Evolutionary conservation across 768 basidiomycete genomes (phyloP).

Genomic region (Lenzites betulinus): DNA sequence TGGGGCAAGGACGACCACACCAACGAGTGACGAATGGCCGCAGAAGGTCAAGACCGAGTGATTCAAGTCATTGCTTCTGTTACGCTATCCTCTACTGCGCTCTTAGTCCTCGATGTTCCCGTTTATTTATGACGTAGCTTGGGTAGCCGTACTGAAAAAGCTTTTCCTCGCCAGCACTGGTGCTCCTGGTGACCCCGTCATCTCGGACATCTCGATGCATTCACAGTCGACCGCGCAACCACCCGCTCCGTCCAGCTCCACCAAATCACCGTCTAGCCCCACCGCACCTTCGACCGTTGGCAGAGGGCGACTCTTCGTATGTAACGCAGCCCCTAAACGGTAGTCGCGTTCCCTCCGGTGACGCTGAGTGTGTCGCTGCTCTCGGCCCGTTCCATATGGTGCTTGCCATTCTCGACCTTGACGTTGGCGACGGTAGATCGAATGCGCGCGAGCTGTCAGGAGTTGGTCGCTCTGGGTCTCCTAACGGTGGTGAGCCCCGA

Average conservation of each 20-base stretch:
- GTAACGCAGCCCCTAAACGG: no score
- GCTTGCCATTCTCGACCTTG: neutral
- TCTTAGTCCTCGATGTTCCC: no score
- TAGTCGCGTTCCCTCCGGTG: neutral
- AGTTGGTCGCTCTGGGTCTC: no score
- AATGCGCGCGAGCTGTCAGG: neutral
- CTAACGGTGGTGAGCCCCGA: no score
- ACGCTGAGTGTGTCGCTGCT: neutral
- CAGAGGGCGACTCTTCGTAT: slow-evolving; percentile 67
- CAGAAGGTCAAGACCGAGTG: no score
- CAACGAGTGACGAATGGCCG: no score
- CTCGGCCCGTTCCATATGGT: neutral
- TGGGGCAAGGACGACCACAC: no score
- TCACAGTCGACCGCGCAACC: slow-evolving; percentile 42
- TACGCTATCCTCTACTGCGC: no score
- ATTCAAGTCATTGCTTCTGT: no score
- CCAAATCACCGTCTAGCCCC: slow-evolving; percentile 24
- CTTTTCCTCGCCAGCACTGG: slow-evolving; percentile 64
- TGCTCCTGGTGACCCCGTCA: slow-evolving; percentile 64
- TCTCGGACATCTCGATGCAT: slow-evolving; percentile 84
- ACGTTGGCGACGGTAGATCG: neutral
- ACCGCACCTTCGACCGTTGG: slow-evolving; percentile 34
- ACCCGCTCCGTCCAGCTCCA: slow-evolving; percentile 13
- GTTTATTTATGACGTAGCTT: no score
- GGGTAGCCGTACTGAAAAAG: slow-evolving; percentile 58